Conservation (phyloP, 2,329 filamentous ascomycete genomes). For the Arthroderma sp. region DNA sequence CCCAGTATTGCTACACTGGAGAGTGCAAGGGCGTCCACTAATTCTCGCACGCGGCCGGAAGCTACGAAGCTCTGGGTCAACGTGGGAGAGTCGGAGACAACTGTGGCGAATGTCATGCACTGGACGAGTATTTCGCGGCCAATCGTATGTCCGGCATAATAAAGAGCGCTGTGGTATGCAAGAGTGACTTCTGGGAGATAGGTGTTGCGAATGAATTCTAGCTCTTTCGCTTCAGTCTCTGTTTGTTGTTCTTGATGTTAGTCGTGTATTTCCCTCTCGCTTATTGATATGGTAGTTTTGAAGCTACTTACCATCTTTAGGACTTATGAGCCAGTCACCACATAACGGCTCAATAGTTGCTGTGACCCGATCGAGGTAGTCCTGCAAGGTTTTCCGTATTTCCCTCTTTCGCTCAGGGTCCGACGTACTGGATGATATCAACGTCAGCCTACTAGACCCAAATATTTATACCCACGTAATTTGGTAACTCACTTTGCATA, state of each 20-base stretch:
- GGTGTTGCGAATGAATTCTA: conserved; percentile 53
- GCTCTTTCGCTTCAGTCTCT: conserved; percentile 47
- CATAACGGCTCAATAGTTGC: conserved; percentile 49
- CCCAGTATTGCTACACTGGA: conserved; percentile 56
- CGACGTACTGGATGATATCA: conserved; percentile 10
- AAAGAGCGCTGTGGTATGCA: conserved; percentile 67
- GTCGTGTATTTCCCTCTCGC: not conserved
- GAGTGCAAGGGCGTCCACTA: conserved; percentile 62
- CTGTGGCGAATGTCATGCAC: conserved; percentile 72
- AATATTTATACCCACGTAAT: not conserved
- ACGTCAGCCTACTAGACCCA: not conserved
- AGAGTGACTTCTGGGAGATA: conserved; percentile 81
- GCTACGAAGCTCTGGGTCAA: conserved; percentile 52
- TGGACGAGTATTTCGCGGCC: conserved; percentile 66
- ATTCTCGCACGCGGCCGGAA: conserved; percentile 57
- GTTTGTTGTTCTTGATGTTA: conserved; percentile 5
- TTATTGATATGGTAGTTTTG: not conserved
- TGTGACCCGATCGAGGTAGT: conserved; percentile 42
- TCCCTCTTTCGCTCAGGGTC: conserved; percentile 30
- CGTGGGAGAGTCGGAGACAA: conserved; percentile 59
- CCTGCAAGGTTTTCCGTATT: conserved; percentile 43
- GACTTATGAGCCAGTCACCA: conserved; percentile 46
- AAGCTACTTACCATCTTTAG: conserved; percentile 40
- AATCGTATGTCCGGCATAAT: conserved; percentile 62
- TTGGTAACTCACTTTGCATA: conserved; percentile 25